A percentile compares a stretch with the other conserved stretches of the same genome.
Conservation (phyloP, 148 eudicot genomes). For the Gaultheria prostrata region DNA sequence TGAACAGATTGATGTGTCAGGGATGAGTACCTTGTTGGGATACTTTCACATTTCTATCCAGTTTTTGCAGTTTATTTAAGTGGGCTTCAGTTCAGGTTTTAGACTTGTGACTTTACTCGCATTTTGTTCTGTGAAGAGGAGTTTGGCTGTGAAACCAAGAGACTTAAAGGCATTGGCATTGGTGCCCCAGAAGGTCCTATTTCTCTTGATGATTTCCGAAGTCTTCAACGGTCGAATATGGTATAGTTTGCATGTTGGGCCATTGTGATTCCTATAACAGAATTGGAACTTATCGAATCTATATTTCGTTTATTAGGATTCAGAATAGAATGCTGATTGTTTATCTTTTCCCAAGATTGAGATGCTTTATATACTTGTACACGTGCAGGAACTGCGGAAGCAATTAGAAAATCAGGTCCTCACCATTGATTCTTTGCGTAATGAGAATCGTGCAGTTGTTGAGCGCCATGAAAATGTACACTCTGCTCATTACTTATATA, state of each 20-base stretch:
- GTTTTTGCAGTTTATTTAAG: neutral
- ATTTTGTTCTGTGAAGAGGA: constrained; percentile 51
- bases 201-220: constrained; percentile 93
- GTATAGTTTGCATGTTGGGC: constrained; percentile 33
- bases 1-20: neutral
- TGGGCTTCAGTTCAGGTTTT: constrained; percentile 8
- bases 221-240: constrained; percentile 90
- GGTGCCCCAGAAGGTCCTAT: constrained; percentile 93
- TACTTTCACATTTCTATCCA: neutral
- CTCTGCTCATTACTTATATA: constrained; percentile 2
- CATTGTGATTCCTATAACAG: neutral
- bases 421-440: constrained; percentile 60
- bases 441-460: constrained; percentile 60
- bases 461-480: constrained; percentile 80
- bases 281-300: neutral
- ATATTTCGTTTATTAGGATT: constrained; percentile 1
- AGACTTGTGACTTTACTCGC: neutral
- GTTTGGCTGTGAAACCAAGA: constrained; percentile 60
- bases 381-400: constrained; percentile 80
- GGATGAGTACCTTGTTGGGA: constrained; percentile 9
- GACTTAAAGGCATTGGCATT: constrained; percentile 89
- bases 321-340: neutral
- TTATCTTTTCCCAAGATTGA: neutral
- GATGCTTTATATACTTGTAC: constrained; percentile 9
- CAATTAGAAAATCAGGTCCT: constrained; percentile 74